phyloP scores from a whole-genome alignment of 2,329 filamentous ascomycete genomes.

The Leptographium radiaticola region DNA sequence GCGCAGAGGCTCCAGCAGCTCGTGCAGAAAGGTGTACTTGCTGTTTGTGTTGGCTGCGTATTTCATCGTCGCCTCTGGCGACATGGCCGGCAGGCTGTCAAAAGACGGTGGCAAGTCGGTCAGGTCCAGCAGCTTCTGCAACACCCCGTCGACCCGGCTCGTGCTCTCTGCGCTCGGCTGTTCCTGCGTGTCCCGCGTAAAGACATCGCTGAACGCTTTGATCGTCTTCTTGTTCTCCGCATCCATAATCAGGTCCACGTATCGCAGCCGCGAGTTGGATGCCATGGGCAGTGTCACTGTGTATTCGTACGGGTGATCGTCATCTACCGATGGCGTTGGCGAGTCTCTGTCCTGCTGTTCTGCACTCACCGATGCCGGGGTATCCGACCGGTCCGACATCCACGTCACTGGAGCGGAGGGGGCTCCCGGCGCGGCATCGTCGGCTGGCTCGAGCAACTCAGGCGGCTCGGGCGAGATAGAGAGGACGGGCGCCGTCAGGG shows the following conservation, averaged over 20 bases:
- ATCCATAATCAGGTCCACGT: constrained; percentile 34
- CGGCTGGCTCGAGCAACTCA: not conserved
- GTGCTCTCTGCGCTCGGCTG: constrained; percentile 27
- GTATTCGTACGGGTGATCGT: constrained; percentile 23
- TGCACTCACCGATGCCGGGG: not conserved
- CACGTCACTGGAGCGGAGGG: not conserved
- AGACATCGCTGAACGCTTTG: constrained; percentile 29
- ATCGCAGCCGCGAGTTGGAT: constrained; percentile 36
- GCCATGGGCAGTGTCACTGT: constrained; percentile 45
- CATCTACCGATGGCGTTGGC: constrained; percentile 1
- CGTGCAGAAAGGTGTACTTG: constrained; percentile 47
- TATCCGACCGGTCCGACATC: not conserved
- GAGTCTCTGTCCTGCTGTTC: not conserved
- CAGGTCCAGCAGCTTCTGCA: constrained; percentile 36
- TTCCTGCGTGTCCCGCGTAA: constrained; percentile 25
- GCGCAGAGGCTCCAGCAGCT: constrained; percentile 35
- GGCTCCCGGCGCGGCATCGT: no score
- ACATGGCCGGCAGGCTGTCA: constrained; percentile 29
- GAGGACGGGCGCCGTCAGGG: not conserved
- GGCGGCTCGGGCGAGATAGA: not conserved
- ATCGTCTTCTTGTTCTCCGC: constrained; percentile 28
- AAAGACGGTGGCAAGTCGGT: constrained; percentile 45
- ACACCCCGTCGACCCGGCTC: constrained; percentile 35
- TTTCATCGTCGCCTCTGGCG: constrained; percentile 31
- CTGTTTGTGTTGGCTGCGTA: constrained; percentile 43